Conservation (phyloP, 331 rosid species). For the Ulmus americana region DNA sequence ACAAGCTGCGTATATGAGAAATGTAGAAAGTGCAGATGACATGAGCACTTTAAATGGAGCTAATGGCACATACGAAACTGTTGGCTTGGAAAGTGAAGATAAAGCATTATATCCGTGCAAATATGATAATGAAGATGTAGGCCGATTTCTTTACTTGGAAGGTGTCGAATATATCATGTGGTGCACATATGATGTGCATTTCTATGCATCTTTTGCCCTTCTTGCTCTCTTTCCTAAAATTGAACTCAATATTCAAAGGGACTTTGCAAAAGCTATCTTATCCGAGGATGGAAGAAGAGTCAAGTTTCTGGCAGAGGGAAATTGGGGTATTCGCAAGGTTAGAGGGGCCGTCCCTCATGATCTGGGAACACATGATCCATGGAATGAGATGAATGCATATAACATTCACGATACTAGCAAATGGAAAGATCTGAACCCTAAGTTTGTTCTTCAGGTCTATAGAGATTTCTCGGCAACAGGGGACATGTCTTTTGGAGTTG, state of each 20-base stretch:
- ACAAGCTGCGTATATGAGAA: slow-evolving; percentile 28
- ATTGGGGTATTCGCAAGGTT: slow-evolving; percentile 83
- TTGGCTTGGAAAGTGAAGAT: slow-evolving; percentile 20
- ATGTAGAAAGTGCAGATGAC: slow-evolving; percentile 29
- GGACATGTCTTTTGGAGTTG: slow-evolving; percentile 89
- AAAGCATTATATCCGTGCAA: slow-evolving; percentile 10
- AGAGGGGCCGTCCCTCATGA: slow-evolving; percentile 97
- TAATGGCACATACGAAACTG: background rate
- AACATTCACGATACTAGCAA: slow-evolving; percentile 91
- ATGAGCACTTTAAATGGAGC: slow-evolving; percentile 11
- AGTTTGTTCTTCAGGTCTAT: slow-evolving; percentile 87
- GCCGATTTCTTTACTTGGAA: slow-evolving; percentile 94
- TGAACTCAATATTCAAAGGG: slow-evolving; percentile 87
- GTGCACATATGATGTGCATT: slow-evolving; percentile 97
- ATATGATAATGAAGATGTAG: slow-evolving; percentile 56
- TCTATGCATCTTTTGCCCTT: slow-evolving; percentile 95
- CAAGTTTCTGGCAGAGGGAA: slow-evolving; percentile 88
- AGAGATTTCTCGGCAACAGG: slow-evolving; percentile 89
- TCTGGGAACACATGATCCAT: slow-evolving; percentile 94
- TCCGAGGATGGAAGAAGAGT: slow-evolving; percentile 92
- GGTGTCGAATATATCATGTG: slow-evolving; percentile 97
- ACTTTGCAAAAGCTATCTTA: slow-evolving; percentile 89
- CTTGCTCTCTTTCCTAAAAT: slow-evolving; percentile 87
- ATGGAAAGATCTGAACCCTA: slow-evolving; percentile 98
- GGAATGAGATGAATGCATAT: slow-evolving; percentile 94